These are phyloP conservation scores for Epichloe scottii DNA, from an alignment of 2,329 filamentous ascomycete genomes.

Conservation along the genomic window DNA sequence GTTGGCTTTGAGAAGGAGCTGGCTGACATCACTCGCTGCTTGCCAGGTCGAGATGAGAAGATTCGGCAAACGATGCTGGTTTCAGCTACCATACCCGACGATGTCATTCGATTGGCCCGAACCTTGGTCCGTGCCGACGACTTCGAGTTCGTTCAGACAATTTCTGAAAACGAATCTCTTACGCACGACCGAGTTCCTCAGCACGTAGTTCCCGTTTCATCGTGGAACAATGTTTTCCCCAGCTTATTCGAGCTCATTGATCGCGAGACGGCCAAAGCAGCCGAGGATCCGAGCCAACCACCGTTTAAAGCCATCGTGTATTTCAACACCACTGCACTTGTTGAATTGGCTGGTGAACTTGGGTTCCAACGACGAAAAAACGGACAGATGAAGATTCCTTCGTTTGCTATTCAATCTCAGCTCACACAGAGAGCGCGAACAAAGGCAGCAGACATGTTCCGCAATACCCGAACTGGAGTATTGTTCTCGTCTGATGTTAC, in stretches of 20 bases:
- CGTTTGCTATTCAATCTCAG: slow-evolving; percentile 63
- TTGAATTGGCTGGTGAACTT: slow-evolving; percentile 49
- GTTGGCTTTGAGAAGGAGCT: slow-evolving; percentile 69
- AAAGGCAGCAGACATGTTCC: slow-evolving; percentile 59
- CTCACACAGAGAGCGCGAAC: slow-evolving; percentile 61
- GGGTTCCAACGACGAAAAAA: slow-evolving; percentile 27
- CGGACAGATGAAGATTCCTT: slow-evolving; percentile 22
- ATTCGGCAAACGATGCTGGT: slow-evolving; percentile 87
- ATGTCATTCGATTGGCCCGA: slow-evolving; percentile 70
- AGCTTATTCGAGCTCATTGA: slow-evolving; percentile 64
- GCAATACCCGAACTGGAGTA: slow-evolving; percentile 45
- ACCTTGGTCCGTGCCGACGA: slow-evolving; percentile 62
- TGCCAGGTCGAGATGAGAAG: slow-evolving; percentile 51
- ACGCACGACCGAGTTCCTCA: slow-evolving; percentile 83
- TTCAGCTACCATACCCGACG: slow-evolving; percentile 79
- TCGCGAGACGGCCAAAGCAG: slow-evolving; percentile 38
- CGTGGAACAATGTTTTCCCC: slow-evolving; percentile 67
- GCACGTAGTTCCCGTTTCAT: slow-evolving; percentile 51
- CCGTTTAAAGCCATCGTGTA: slow-evolving; percentile 97
- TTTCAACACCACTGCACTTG: slow-evolving; percentile 66
- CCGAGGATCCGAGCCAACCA: slow-evolving; percentile 23
- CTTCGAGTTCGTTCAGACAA: slow-evolving; percentile 87
- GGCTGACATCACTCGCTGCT: slow-evolving; percentile 41
- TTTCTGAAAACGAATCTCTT: slow-evolving; percentile 65
- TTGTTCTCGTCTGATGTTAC: slow-evolving; percentile 71